Conservation (phyloP, 129 eudicot species). For the Cynara cardunculus region DNA sequence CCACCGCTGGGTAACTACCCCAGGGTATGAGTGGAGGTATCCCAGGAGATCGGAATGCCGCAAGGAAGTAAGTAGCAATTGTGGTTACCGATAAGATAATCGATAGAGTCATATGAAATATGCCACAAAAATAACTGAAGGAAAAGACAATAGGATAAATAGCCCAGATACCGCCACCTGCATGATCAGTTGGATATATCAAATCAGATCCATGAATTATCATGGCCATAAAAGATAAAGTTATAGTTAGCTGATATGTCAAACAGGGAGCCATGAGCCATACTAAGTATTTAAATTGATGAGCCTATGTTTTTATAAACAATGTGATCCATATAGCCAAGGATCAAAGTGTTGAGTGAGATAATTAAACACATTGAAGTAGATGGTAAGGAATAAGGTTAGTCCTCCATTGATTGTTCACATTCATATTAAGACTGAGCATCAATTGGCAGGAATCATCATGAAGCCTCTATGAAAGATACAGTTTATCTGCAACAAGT, state of each 20-base stretch:
- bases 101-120: conserved; percentile 38
- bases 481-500: background rate
- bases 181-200: background rate
- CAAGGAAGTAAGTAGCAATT: conserved; percentile 48
- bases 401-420: no score
- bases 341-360: background rate
- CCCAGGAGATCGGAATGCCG: conserved; percentile 74
- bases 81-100: conserved; percentile 52
- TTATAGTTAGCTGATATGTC: background rate
- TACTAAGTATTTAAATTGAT: background rate
- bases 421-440: no score
- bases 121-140: conserved; percentile 49
- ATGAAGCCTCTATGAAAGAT: background rate
- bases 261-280: background rate
- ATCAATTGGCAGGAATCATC: background rate
- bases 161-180: conserved; percentile 94
- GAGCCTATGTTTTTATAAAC: background rate
- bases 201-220: background rate
- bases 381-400: no score
- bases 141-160: conserved; percentile 72
- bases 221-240: background rate
- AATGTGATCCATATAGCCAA: background rate
- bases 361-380: no score
- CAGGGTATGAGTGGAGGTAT: conserved; percentile 68
- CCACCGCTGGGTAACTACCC: conserved; percentile 84